Evolutionary conservation across 2,329 filamentous ascomycete genomes (phyloP), one percentile per base, ranked within the genome.

Genomic region (Ceratocystis cacaofunesta): DNA sequence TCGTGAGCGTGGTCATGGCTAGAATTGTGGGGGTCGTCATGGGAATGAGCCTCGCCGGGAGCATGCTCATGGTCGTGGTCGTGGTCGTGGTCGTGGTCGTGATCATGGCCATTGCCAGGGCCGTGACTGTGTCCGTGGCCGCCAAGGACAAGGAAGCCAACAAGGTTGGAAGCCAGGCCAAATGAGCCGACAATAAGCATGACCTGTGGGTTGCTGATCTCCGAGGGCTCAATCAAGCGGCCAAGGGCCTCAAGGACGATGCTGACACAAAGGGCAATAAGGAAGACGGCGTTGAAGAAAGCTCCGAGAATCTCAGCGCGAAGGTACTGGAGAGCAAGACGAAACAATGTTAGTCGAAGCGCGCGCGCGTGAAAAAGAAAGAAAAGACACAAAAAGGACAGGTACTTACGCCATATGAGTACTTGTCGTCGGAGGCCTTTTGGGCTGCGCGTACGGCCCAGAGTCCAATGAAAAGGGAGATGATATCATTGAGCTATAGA

Each of bases 201-300:
- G 46, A 99, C 81, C 71, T 87, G 82, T 1, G 94, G 92, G 71
- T 95, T 90, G 62, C 80, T 80, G 72, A 99, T 92, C 73, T 89
- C 85, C 71, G 92, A 92, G 6, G 92, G 91, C 71, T 97, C 90
- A 72, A 97, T 82, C 70, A 99, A 88, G 72, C 94, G 88, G 71
- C 92, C 90, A 68, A 96, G 83, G 17, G 94, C 94, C 76, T 99
- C 94, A 71, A 99, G 85, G 72, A 97, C 89, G 75, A 99, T 99
- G 62, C 92, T 95, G 66, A 99, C 81, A 77, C 94, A 99, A 7
- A 99, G 83, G 6, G 94, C 94, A 72, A 99, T 94, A 57, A 99
- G 81, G 78, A 99, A 99, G 58, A 97, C 92, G 70, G 94, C 94
- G 72, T 99, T 99, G 77, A 97, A 90, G 71, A 97, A 86, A 61